phyloP scores from a whole-genome alignment of 768 basidiomycete species.

The Mycena venus region DNA sequence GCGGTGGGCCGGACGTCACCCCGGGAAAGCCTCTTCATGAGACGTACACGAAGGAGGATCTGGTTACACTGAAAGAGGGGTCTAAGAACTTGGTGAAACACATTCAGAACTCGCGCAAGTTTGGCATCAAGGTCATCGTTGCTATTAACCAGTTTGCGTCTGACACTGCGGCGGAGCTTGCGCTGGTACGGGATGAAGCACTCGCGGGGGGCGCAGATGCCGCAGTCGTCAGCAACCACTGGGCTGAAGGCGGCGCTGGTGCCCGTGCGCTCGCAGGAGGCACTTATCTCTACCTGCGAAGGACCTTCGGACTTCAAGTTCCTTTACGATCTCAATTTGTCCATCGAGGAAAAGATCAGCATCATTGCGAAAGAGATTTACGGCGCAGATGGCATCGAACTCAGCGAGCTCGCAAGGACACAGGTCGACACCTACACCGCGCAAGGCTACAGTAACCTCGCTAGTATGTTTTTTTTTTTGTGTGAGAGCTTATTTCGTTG shows the following conservation, averaged over 20 bases:
- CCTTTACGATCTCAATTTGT: slow-evolving; percentile 88
- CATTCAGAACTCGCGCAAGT: slow-evolving; percentile 95
- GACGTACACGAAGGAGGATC: slow-evolving; percentile 94
- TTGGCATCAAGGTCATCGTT: slow-evolving; percentile 95
- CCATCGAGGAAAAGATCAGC: slow-evolving; percentile 90
- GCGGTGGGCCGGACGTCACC: slow-evolving; percentile 95
- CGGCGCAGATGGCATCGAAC: slow-evolving; percentile 90
- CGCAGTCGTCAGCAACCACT: slow-evolving; percentile 96
- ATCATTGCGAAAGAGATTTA: slow-evolving; percentile 94
- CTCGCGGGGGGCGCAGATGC: slow-evolving; percentile 92
- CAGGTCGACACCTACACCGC: slow-evolving; percentile 93
- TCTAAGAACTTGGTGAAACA: slow-evolving; percentile 95
- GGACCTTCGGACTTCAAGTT: slow-evolving; percentile 89
- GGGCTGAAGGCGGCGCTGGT: slow-evolving; percentile 95
- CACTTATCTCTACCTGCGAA: slow-evolving; percentile 90
- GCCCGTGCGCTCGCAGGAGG: slow-evolving; percentile 91
- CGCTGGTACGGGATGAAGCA: slow-evolving; percentile 84
- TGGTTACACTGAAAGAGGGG: slow-evolving; percentile 90
- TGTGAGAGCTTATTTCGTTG: neutral
- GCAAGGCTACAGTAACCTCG: slow-evolving; percentile 86
- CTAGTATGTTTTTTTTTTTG: slow-evolving; percentile 67
- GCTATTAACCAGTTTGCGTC: slow-evolving; percentile 97
- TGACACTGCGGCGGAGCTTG: slow-evolving; percentile 91
- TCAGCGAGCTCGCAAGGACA: slow-evolving; percentile 85
- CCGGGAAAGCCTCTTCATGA: slow-evolving; percentile 95